These are phyloP conservation scores for Stagonosporopsis tanaceti DNA, from an alignment of 2,329 filamentous ascomycete species.

Conservation along the genomic window DNA sequence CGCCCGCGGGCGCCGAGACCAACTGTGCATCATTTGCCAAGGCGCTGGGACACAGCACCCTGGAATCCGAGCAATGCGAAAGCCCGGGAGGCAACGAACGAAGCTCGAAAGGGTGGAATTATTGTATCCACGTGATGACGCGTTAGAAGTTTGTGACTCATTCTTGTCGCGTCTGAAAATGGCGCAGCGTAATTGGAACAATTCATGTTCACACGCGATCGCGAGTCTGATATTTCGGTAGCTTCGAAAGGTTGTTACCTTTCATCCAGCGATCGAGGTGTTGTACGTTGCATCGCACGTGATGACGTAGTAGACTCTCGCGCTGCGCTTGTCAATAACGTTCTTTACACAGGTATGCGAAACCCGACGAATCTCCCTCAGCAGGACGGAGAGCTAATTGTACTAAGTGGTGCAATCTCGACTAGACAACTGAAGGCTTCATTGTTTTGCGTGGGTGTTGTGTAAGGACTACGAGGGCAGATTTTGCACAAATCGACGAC, in stretches of 20 bases:
- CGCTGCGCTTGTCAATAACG: not conserved
- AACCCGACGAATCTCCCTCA: not conserved
- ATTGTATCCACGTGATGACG: slow-evolving; percentile 2
- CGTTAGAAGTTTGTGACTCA: not conserved
- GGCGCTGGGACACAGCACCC: not conserved
- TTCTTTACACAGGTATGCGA: not conserved
- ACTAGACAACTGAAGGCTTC: not conserved
- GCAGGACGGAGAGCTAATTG: not conserved
- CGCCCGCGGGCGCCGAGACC: slow-evolving; percentile 1
- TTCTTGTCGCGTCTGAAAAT: not conserved
- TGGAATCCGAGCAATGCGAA: not conserved
- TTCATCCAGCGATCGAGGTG: not conserved
- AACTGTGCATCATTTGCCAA: slow-evolving; percentile 7
- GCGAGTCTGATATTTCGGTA: not conserved
- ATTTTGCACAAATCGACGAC: not conserved
- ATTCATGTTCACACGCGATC: not conserved
- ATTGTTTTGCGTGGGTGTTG: not conserved
- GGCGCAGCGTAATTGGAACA: not conserved
- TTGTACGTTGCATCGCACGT: not conserved
- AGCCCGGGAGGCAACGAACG: not conserved
- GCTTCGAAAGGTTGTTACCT: no score
- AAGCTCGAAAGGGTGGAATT: not conserved
- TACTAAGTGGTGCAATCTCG: not conserved
- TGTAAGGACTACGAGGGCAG: not conserved
- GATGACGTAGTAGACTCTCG: slow-evolving; percentile 13